Evolutionary conservation across 176 grass and related monocot genomes (phyloP).

Genomic region (Echinochloa phyllopogon): DNA sequence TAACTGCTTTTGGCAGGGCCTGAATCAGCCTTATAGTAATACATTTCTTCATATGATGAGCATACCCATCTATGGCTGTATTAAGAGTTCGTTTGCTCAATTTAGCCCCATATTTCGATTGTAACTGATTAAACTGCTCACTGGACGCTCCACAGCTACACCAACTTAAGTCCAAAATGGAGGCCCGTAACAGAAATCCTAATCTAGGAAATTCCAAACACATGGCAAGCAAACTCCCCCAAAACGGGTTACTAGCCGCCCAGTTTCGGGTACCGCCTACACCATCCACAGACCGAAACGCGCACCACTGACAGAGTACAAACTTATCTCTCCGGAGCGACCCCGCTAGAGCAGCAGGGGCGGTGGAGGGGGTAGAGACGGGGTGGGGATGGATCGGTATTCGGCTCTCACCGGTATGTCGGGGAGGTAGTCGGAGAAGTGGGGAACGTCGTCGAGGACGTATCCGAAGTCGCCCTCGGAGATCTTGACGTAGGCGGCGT

Average conservation of each 20-base stretch:
- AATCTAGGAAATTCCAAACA: background rate
- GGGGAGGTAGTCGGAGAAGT: slow-evolving; percentile 87
- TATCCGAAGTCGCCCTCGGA: slow-evolving; percentile 72
- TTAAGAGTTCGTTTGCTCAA: background rate
- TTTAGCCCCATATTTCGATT: background rate
- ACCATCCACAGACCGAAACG: background rate
- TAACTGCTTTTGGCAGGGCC: background rate
- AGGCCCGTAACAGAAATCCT: slow-evolving; percentile 2
- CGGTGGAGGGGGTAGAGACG: background rate
- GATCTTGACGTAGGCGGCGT: slow-evolving; percentile 64
- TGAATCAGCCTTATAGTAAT: background rate
- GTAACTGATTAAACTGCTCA: background rate
- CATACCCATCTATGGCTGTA: background rate
- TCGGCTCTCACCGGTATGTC: slow-evolving; percentile 63
- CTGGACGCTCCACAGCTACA: background rate
- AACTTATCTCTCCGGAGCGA: background rate
- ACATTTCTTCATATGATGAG: background rate
- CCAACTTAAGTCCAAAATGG: background rate
- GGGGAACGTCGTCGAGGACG: slow-evolving; percentile 91
- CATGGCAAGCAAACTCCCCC: background rate
- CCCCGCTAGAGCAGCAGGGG: background rate
- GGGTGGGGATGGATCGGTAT: background rate
- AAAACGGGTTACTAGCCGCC: background rate
- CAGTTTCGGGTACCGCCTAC: too few species aligned
- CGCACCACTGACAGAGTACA: background rate